phyloP scores from a whole-genome alignment of 345 rosid species.

The Erucastrum elatum region DNA sequence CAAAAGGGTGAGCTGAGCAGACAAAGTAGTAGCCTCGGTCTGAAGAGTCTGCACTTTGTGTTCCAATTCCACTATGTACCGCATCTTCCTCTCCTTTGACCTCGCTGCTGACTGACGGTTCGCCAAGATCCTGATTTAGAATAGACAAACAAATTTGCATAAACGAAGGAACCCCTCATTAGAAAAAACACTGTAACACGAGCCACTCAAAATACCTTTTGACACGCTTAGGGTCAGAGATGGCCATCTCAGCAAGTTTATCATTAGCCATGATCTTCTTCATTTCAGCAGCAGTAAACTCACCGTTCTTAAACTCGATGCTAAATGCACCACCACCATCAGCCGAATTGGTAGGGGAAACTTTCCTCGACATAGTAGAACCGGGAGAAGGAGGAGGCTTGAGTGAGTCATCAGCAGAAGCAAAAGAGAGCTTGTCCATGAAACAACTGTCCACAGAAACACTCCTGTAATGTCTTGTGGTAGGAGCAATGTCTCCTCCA shows the following conservation, averaged over 20 bases:
- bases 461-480: conserved; percentile 81
- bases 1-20: conserved; percentile 89
- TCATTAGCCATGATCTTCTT: conserved; percentile 97
- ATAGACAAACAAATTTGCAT: conserved; percentile 4
- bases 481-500: conserved; percentile 72
- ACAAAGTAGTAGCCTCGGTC: conserved; percentile 93
- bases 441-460: conserved; percentile 88
- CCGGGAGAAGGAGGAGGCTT: conserved; percentile 85
- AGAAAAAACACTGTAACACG: too few relatives aligned
- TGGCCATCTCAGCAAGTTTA: conserved; percentile 88
- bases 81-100: conserved; percentile 94
- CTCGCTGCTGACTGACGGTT: conserved; percentile 96
- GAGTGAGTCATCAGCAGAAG: conserved; percentile 69
- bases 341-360: conserved; percentile 64
- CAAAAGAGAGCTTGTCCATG: conserved; percentile 74
- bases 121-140: conserved; percentile 70
- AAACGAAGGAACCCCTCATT: not conserved
- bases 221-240: conserved; percentile 83
- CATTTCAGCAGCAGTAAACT: conserved; percentile 76
- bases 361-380: conserved; percentile 52
- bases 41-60: conserved; percentile 97
- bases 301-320: conserved; percentile 88
- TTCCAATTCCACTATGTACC: conserved; percentile 87
- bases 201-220: conserved; percentile 51
- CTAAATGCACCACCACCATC: conserved; percentile 65